These are phyloP conservation scores for Naganishia liquefaciens DNA, from an alignment of 1,284 basidiomycete species.

Conservation along the genomic window DNA sequence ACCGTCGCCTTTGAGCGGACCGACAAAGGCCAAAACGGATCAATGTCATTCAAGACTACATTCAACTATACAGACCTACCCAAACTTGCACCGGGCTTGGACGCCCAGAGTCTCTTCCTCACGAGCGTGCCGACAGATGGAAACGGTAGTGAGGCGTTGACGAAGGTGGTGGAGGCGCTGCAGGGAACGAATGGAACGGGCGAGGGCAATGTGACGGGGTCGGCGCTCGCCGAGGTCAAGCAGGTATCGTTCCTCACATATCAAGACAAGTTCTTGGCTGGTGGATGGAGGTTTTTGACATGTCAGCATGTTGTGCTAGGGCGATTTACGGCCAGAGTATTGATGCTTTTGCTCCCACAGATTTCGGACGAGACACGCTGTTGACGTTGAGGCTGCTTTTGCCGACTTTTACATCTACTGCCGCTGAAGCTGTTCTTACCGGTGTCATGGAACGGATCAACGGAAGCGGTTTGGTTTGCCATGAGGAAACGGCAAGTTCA, in stretches of 20 bases:
- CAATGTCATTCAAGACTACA: conserved; percentile 49
- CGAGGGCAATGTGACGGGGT: conserved; percentile 26
- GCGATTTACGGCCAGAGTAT: not conserved
- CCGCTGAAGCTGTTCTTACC: conserved; percentile 55
- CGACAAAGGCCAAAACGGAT: conserved; percentile 40
- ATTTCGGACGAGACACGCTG: conserved; percentile 57
- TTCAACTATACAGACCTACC: conserved; percentile 56
- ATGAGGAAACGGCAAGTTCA: conserved; percentile 54
- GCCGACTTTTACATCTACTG: conserved; percentile 53
- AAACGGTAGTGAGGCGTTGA: conserved; percentile 37
- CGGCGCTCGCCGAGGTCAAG: conserved; percentile 36
- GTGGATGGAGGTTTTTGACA: conserved; percentile 58
- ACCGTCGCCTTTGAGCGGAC: conserved; percentile 48
- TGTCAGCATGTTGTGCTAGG: conserved; percentile 38
- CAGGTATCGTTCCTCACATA: conserved; percentile 53
- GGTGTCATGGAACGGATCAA: conserved; percentile 57
- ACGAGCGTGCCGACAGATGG: conserved; percentile 38
- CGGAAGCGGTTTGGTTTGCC: conserved; percentile 55
- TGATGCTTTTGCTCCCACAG: conserved; percentile 29
- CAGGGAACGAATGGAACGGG: conserved; percentile 40
- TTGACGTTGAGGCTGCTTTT: conserved; percentile 55
- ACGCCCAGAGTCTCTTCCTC: conserved; percentile 50
- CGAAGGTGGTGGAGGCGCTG: conserved; percentile 45
- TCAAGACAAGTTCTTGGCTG: conserved; percentile 54
- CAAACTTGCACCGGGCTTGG: conserved; percentile 45